These are phyloP conservation scores for Seiridium cupressi DNA, from an alignment of 2,329 filamentous ascomycete genomes.

Conservation along the genomic window DNA sequence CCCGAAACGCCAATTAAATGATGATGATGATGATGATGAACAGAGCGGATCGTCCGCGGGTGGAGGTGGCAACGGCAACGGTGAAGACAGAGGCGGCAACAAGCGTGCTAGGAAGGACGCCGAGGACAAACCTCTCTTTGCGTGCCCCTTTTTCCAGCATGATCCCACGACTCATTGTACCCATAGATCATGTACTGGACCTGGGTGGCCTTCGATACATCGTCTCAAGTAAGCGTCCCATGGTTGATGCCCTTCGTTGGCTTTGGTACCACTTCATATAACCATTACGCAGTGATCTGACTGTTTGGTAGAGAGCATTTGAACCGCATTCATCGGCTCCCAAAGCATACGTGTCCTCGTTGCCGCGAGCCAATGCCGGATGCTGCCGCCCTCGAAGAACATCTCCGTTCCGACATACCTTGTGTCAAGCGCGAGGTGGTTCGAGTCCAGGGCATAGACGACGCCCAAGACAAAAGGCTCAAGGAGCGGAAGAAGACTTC, in stretches of 20 bases:
- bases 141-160: constrained; percentile 35
- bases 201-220: constrained; percentile 25
- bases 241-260: too few species aligned
- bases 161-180: constrained; percentile 25
- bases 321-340: constrained; percentile 24
- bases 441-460: constrained; percentile 24
- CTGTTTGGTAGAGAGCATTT: constrained; percentile 23
- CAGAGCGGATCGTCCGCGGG: constrained; percentile 24
- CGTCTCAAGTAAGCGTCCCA: constrained; percentile 24
- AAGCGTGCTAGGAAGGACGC: constrained; percentile 34
- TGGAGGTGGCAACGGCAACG: constrained; percentile 26
- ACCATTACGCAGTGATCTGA: background rate
- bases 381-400: constrained; percentile 18
- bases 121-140: constrained; percentile 25
- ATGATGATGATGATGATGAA: constrained; percentile 22
- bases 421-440: constrained; percentile 22
- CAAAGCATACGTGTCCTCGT: constrained; percentile 24
- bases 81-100: constrained; percentile 29
- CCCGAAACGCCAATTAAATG: constrained; percentile 24
- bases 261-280: background rate
- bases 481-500: constrained; percentile 23
- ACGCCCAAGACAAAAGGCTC: constrained; percentile 24
- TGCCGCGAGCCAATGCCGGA: constrained; percentile 22
- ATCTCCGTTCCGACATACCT: constrained; percentile 24
- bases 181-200: constrained; percentile 20